These are phyloP conservation scores for Pezizomycotina sp. DNA, from an alignment of 2,329 filamentous ascomycete species.

Conservation along the genomic window DNA sequence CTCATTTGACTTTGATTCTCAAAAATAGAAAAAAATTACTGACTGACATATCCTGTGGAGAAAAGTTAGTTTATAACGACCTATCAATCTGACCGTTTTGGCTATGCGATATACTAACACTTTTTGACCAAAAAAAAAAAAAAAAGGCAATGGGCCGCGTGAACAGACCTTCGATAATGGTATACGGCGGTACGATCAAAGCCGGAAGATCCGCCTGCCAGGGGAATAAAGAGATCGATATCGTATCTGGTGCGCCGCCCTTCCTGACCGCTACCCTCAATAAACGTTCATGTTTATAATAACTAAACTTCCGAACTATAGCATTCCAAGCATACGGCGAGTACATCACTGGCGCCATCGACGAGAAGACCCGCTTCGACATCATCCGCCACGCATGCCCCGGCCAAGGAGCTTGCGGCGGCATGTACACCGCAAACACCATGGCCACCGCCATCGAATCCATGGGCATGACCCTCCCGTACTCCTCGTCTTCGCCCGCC, in stretches of 20 bases:
- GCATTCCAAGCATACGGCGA: slow-evolving; percentile 97
- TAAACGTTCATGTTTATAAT: too few relatives aligned
- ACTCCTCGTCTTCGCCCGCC: slow-evolving; percentile 63
- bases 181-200: slow-evolving; percentile 88
- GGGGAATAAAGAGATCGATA: slow-evolving; percentile 63
- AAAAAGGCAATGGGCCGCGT: slow-evolving; percentile 81
- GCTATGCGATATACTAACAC: too few relatives aligned
- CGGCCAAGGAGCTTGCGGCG: slow-evolving; percentile 66
- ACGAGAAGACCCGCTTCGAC: slow-evolving; percentile 76
- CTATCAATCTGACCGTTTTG: slow-evolving; percentile 11
- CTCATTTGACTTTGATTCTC: too few relatives aligned
- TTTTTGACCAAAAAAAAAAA: too few relatives aligned
- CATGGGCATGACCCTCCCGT: slow-evolving; percentile 64
- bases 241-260: slow-evolving; percentile 45
- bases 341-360: slow-evolving; percentile 68
- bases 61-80: slow-evolving; percentile 5
- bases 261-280: too few relatives aligned
- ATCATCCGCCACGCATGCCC: slow-evolving; percentile 87
- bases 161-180: slow-evolving; percentile 90
- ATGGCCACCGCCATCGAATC: slow-evolving; percentile 60
- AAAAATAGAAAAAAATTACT: too few relatives aligned
- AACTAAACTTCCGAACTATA: slow-evolving; percentile 1
- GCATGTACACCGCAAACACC: slow-evolving; percentile 68
- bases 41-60: too few relatives aligned
- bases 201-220: slow-evolving; percentile 70